Evolutionary conservation across 2,329 filamentous ascomycete species (phyloP).

Genomic region (Diaporthe caulivora): DNA sequence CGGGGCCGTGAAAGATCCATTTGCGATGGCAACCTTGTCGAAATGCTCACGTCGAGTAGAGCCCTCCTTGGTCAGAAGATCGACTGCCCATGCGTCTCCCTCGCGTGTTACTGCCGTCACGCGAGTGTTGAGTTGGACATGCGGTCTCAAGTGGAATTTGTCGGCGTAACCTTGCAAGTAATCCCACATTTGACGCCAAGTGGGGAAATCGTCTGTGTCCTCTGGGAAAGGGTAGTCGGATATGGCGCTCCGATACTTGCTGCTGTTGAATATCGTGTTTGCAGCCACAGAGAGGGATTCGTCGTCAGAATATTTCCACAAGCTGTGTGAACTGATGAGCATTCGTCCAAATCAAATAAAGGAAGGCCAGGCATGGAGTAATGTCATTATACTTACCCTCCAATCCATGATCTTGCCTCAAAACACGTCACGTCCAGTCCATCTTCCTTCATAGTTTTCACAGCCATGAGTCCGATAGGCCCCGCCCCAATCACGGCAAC

Average conservation of each 20-base stretch:
- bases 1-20: constrained; percentile 1
- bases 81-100: constrained; percentile 3
- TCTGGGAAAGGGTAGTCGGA: constrained; percentile 38
- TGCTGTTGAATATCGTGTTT: constrained; percentile 38
- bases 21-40: constrained; percentile 25
- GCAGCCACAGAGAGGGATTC: constrained; percentile 30
- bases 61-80: background rate
- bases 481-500: constrained; percentile 38
- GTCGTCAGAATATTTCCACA: constrained; percentile 38
- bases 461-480: constrained; percentile 35
- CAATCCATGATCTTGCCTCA: constrained; percentile 35
- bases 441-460: constrained; percentile 34
- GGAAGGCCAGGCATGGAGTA: fast-evolving
- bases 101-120: background rate
- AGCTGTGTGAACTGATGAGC: background rate
- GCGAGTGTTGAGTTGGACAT: constrained; percentile 17
- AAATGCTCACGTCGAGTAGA: background rate
- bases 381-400: background rate
- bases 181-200: constrained; percentile 29
- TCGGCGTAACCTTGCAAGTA: constrained; percentile 36
- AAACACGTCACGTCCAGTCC: constrained; percentile 39
- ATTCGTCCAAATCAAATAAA: background rate
- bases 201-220: constrained; percentile 33
- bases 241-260: constrained; percentile 34
- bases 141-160: constrained; percentile 31